Evolutionary conservation across 257 asterid genomes (phyloP), one percentile per base, ranked within the genome.

Genomic region (Cynanchum wilfordii): DNA sequence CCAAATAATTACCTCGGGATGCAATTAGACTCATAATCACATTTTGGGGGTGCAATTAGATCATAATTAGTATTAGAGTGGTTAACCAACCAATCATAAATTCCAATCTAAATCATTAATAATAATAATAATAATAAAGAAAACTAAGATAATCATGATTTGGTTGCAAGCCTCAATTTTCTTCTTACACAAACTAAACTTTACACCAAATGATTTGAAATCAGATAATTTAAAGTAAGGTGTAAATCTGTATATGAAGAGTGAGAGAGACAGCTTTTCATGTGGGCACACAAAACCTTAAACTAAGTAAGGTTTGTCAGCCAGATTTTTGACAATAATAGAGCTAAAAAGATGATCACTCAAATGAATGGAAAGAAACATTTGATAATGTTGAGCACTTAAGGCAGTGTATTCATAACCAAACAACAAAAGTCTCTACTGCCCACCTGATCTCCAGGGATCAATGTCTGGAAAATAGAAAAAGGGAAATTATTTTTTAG

Each of bases 331-430:
- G 83, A 79, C 88, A 84, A 75, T 70, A 72, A 59, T 79, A 73
- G 73, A 71, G 54, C 54, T 42, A 73, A 71, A 66, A 66, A 29
- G 47, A 42, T 42, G 47, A 42, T 7, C 49, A 72, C 33, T 52
- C 51, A 66, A 42, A 29, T 42, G 33, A 77, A 65, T 36, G 69
- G 16, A 81, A 76, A 81, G 81, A 79, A 79, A 24, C 55, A 71
- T 51, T 79, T 81, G 66, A 79, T 81, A 80, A 59, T 81, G 83
- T 77, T 72, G 13, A 81, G 82, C 86, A 79, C 77, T 75, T 49
- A n/a, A 38, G 73, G 11, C 7, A 0, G 47, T 42, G 70, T 73
- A 74, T 77, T 58, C 75, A 74, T 70, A 76, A 69, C 71, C 82
- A 84, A 64, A 79, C 82, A 75, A 77, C 68, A 74, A 81, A 42